A percentile compares a stretch with the other conserved stretches of the same genome.
phyloP scores from a whole-genome alignment of 768 basidiomycete species.

The Naganishia kalamii region DNA sequence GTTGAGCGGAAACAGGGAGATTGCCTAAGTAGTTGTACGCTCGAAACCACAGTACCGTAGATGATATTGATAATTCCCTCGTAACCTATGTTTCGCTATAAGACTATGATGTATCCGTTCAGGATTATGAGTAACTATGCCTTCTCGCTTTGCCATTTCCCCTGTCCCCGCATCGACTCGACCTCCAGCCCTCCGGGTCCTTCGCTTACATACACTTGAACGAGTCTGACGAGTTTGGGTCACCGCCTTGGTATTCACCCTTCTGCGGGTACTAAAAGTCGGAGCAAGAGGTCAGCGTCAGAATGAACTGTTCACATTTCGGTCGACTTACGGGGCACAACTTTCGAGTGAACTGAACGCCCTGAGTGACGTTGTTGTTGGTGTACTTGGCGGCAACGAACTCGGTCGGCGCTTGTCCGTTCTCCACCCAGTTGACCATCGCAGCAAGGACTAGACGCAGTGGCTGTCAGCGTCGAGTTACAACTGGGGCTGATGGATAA shows the following conservation, averaged over 20 bases:
- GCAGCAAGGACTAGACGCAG: neutral
- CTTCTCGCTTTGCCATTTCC: neutral
- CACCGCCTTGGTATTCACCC: neutral
- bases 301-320: neutral
- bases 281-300: neutral
- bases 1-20: neutral
- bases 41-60: no score
- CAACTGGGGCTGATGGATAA: neutral
- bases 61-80: no score
- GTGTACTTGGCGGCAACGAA: slow-evolving; percentile 15
- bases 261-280: neutral
- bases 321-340: slow-evolving; percentile 2
- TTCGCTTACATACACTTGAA: neutral
- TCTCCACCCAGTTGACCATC: slow-evolving; percentile 9
- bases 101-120: no score
- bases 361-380: slow-evolving; percentile 15
- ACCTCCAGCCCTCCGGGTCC: neutral
- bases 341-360: slow-evolving; percentile 21
- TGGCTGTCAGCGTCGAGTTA: neutral
- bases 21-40: no score
- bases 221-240: slow-evolving; percentile 1
- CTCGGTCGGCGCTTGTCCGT: neutral
- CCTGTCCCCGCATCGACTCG: neutral
- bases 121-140: no score
- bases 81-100: no score